A percentile compares a stretch with the other conserved stretches of the same genome.
Evolutionary conservation across 139 green algal genomes (phyloP).

Genomic region (Auxenochlorella pyrenoidosa): DNA sequence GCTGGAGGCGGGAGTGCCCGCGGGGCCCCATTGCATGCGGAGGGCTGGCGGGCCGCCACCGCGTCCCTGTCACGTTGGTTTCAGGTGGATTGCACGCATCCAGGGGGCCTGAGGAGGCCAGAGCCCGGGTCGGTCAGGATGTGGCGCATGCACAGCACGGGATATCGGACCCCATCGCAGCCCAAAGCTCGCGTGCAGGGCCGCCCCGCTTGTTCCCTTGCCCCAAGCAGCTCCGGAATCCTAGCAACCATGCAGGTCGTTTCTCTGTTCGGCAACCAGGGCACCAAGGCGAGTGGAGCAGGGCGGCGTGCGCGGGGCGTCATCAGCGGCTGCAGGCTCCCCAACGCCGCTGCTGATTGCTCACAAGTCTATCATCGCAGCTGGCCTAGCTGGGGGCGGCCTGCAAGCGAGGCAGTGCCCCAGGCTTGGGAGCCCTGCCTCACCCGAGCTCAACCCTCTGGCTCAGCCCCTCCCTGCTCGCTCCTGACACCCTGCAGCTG

Average conservation of each 20-base stretch:
- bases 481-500: background rate
- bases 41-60: too few species aligned
- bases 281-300: constrained; percentile 3
- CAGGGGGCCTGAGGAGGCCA: too few species aligned
- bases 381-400: too few species aligned
- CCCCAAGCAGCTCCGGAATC: background rate
- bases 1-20: too few species aligned
- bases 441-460: background rate
- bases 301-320: background rate
- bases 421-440: too few species aligned
- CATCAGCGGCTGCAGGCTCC: background rate
- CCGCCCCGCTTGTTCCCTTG: constrained; percentile 8
- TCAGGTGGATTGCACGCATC: too few species aligned
- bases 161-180: too few species aligned
- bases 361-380: background rate
- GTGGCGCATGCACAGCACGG: too few species aligned
- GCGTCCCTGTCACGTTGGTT: too few species aligned
- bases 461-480: background rate
- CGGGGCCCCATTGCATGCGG: too few species aligned
- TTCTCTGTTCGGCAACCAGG: constrained; percentile 27
- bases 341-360: background rate
- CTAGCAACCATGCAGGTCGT: constrained; percentile 24
- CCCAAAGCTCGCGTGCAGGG: background rate
- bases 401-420: background rate
- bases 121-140: too few species aligned